phyloP scores from a whole-genome alignment of 2,329 filamentous ascomycete genomes.

The Teratosphaeria viscida region DNA sequence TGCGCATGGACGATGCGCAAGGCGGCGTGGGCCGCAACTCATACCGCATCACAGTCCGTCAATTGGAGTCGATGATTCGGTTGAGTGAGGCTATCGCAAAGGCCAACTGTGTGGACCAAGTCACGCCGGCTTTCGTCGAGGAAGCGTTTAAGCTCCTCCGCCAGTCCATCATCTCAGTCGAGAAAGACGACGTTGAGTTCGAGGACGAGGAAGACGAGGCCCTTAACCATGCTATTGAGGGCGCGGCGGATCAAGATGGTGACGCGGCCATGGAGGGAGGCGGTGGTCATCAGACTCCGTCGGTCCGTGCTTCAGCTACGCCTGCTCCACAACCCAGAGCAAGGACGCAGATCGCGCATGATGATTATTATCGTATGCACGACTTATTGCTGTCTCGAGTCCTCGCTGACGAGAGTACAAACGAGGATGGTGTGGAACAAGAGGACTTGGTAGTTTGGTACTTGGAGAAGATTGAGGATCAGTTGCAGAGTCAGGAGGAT shows the following conservation, averaged over 20 bases:
- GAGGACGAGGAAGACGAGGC: constrained; percentile 56
- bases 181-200: constrained; percentile 94
- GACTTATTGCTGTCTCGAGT: constrained; percentile 76
- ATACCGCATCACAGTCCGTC: constrained; percentile 93
- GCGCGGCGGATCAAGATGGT: constrained; percentile 32
- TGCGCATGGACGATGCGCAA: constrained; percentile 84
- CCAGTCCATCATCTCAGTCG: constrained; percentile 93
- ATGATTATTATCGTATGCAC: constrained; percentile 86
- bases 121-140: constrained; percentile 72
- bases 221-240: constrained; percentile 41
- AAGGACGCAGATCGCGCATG: constrained; percentile 86
- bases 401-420: constrained; percentile 65
- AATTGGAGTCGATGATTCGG: constrained; percentile 91
- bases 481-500: constrained; percentile 71
- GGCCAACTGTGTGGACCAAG: constrained; percentile 88
- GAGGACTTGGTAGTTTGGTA: constrained; percentile 81
- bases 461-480: constrained; percentile 77
- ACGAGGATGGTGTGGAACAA: constrained; percentile 74
- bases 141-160: constrained; percentile 86
- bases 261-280: constrained; percentile 43
- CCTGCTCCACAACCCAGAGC: constrained; percentile 34
- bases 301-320: constrained; percentile 30
- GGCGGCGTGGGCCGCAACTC: constrained; percentile 89
- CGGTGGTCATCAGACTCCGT: constrained; percentile 28
- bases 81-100: constrained; percentile 97